These are phyloP conservation scores for Neurospora hispaniola DNA, from an alignment of 495 filamentous ascomycete genomes.

Conservation along the genomic window DNA sequence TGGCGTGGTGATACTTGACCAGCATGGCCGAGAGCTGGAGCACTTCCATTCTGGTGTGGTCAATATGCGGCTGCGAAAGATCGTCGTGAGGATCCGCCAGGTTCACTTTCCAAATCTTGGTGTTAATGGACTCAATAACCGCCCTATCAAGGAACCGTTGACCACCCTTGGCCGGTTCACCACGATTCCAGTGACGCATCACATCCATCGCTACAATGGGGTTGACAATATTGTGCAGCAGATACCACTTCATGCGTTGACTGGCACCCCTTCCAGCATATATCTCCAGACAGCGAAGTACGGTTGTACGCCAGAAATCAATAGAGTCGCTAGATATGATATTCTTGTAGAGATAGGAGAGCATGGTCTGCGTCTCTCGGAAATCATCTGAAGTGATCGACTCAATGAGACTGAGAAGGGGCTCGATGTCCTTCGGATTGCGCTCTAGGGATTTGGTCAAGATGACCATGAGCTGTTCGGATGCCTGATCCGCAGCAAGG, in stretches of 20 bases:
- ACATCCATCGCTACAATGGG: slow-evolving; percentile 97
- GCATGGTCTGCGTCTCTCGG: slow-evolving; percentile 62
- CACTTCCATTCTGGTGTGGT: slow-evolving; percentile 92
- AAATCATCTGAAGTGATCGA: slow-evolving; percentile 74
- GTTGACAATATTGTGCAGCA: slow-evolving; percentile 86
- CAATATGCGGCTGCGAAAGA: slow-evolving; percentile 71
- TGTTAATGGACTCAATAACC: slow-evolving; percentile 83
- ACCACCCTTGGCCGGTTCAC: slow-evolving; percentile 38
- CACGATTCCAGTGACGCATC: slow-evolving; percentile 50
- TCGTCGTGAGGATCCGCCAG: slow-evolving; percentile 78
- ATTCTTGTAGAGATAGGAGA: slow-evolving; percentile 70
- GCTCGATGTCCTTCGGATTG: slow-evolving; percentile 70
- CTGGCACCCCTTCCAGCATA: slow-evolving; percentile 67
- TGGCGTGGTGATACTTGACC: slow-evolving; percentile 80
- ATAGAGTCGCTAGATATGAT: slow-evolving; percentile 79
- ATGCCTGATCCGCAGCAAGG: slow-evolving; percentile 79
- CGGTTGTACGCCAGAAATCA: slow-evolving; percentile 76
- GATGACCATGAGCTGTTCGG: slow-evolving; percentile 79
- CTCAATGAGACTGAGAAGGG: slow-evolving; percentile 77
- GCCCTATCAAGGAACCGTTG: slow-evolving; percentile 76
- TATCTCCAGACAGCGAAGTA: slow-evolving; percentile 78
- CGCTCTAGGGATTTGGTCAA: slow-evolving; percentile 67
- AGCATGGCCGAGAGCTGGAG: slow-evolving; percentile 89
- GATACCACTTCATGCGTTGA: slow-evolving; percentile 86
- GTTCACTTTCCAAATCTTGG: slow-evolving; percentile 88